Evolutionary conservation across 805 yeast genomes (phyloP).

Genomic region (Lachancea sp.): DNA sequence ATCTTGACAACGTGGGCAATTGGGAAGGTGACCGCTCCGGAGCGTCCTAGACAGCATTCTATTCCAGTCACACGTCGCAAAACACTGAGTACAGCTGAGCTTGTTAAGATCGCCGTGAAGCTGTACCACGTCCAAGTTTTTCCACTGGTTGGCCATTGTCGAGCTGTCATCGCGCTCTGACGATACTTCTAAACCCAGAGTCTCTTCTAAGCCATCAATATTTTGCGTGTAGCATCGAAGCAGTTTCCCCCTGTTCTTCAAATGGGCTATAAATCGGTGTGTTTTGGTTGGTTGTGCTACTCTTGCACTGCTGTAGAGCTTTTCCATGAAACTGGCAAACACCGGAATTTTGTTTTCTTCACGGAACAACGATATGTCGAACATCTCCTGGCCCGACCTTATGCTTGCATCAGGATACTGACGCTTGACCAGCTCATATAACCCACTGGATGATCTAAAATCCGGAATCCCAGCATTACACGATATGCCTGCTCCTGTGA

Average conservation of each 20-base stretch:
- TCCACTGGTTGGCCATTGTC: slow-evolving; percentile 44
- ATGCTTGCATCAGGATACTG: slow-evolving; percentile 49
- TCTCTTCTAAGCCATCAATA: slow-evolving; percentile 80
- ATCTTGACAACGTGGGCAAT: slow-evolving; percentile 63
- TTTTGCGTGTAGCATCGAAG: slow-evolving; percentile 90
- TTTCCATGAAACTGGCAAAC: slow-evolving; percentile 89
- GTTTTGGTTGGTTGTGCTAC: slow-evolving; percentile 77
- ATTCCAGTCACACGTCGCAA: slow-evolving; percentile 54
- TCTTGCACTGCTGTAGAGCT: slow-evolving; percentile 55
- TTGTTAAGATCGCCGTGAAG: slow-evolving; percentile 83
- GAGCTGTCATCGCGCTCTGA: slow-evolving; percentile 25
- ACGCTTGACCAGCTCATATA: slow-evolving; percentile 65
- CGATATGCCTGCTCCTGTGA: slow-evolving; percentile 96
- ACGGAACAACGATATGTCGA: slow-evolving; percentile 78
- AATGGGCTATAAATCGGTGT: slow-evolving; percentile 60
- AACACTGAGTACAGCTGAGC: slow-evolving; percentile 72
- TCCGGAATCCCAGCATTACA: slow-evolving; percentile 98
- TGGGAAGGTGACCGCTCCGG: slow-evolving; percentile 62
- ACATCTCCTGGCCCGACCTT: slow-evolving; percentile 82
- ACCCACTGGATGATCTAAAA: slow-evolving; percentile 77
- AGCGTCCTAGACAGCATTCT: slow-evolving; percentile 41
- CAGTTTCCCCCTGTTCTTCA: slow-evolving; percentile 58
- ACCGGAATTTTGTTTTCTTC: slow-evolving; percentile 56
- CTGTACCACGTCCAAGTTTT: slow-evolving; percentile 70
- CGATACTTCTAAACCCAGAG: slow-evolving; percentile 58